These are phyloP conservation scores for Claviceps digitariae DNA, from an alignment of 2,329 filamentous ascomycete species.

Conservation along the genomic window DNA sequence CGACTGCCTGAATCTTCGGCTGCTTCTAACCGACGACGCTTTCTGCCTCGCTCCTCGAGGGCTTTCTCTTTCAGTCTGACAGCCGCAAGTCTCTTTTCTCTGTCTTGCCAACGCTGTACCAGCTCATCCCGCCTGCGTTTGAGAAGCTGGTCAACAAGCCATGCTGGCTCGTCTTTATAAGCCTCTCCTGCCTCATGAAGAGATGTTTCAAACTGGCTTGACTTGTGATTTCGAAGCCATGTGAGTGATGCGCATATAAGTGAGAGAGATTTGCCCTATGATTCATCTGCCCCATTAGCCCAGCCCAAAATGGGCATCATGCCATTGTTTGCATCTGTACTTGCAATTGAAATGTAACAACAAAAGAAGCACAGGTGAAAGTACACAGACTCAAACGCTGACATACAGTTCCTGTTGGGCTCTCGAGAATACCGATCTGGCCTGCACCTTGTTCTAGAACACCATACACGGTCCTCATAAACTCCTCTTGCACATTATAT, in stretches of 20 bases:
- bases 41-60: slow-evolving; percentile 35
- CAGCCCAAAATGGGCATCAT: too few species aligned
- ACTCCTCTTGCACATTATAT: slow-evolving; percentile 75
- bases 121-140: slow-evolving; percentile 55
- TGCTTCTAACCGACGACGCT: slow-evolving; percentile 32
- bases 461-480: slow-evolving; percentile 73
- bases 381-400: neutral
- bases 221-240: slow-evolving; percentile 79
- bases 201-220: slow-evolving; percentile 37
- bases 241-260: slow-evolving; percentile 80
- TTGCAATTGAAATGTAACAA: neutral
- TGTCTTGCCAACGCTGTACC: slow-evolving; percentile 51
- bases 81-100: slow-evolving; percentile 57
- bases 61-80: slow-evolving; percentile 50
- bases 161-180: slow-evolving; percentile 60
- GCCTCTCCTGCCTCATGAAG: slow-evolving; percentile 29
- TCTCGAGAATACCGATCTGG: slow-evolving; percentile 80
- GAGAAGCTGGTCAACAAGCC: slow-evolving; percentile 69
- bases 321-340: neutral
- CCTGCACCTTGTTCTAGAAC: slow-evolving; percentile 58
- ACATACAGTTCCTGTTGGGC: slow-evolving; percentile 66
- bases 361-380: neutral
- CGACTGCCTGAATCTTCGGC: slow-evolving; percentile 6
- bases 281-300: neutral
- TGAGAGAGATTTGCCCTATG: slow-evolving; percentile 75